Evolutionary conservation across 129 eudicot species (phyloP).

Genomic region (Flaveria brownii): DNA sequence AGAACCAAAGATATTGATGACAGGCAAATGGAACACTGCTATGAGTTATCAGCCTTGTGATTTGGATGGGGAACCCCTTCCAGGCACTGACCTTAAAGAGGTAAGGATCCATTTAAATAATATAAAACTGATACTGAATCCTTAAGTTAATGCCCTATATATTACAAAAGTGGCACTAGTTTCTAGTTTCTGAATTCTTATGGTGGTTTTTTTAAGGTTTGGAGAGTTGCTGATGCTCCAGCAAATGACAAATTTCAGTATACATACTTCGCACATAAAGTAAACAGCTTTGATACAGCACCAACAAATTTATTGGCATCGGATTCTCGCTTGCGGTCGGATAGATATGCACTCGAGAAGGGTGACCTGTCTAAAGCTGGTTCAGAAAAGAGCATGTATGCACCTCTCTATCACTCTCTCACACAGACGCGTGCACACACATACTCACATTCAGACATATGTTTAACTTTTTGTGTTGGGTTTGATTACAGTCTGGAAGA

Average conservation of each 20-base stretch:
- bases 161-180: background rate
- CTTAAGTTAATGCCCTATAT: background rate
- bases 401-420: slow-evolving; percentile 25
- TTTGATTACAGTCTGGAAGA: slow-evolving; percentile 69
- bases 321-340: slow-evolving; percentile 90
- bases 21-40: slow-evolving; percentile 89
- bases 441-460: background rate
- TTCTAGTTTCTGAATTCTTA: background rate
- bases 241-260: slow-evolving; percentile 79
- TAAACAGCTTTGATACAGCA: slow-evolving; percentile 94
- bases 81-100: slow-evolving; percentile 86
- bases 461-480: background rate
- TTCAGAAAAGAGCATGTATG: slow-evolving; percentile 83
- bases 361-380: slow-evolving; percentile 93
- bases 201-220: slow-evolving; percentile 51
- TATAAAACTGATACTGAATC: background rate
- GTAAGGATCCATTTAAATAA: slow-evolving; percentile 35
- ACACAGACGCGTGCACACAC: background rate
- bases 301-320: slow-evolving; percentile 79
- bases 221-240: slow-evolving; percentile 79
- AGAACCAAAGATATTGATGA: slow-evolving; percentile 96
- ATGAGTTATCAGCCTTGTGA: slow-evolving; percentile 95
- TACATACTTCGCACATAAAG: slow-evolving; percentile 86
- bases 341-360: slow-evolving; percentile 88
- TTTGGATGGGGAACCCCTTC: slow-evolving; percentile 86